These are phyloP conservation scores for Pseudogymnoascus sp. DNA, from an alignment of 2,329 filamentous ascomycete genomes.

Conservation along the genomic window DNA sequence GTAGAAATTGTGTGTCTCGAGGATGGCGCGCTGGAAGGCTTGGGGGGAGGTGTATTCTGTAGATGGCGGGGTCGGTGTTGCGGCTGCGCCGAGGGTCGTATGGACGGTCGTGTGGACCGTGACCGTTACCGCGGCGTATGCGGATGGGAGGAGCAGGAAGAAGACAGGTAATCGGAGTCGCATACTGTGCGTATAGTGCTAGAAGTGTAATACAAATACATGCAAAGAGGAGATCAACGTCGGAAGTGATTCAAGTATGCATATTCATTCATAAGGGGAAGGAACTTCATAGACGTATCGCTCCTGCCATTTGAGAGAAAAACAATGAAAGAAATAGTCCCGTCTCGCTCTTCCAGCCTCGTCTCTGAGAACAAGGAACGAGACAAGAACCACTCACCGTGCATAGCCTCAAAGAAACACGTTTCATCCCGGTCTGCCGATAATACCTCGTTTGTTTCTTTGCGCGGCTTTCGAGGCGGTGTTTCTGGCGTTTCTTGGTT, in stretches of 20 bases:
- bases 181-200: background rate
- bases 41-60: conserved; percentile 33
- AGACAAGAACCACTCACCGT: background rate
- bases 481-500: conserved; percentile 3
- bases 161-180: background rate
- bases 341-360: background rate
- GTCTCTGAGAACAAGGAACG: background rate
- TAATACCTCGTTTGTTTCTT: background rate
- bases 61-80: background rate
- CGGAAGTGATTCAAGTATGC: background rate
- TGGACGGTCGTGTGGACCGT: background rate
- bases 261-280: background rate
- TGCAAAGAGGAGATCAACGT: background rate
- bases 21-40: conserved; percentile 44
- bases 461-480: background rate
- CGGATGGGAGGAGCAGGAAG: background rate
- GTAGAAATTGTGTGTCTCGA: conserved; percentile 61
- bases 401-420: conserved; percentile 1
- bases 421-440: background rate
- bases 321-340: background rate
- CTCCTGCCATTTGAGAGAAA: background rate
- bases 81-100: background rate
- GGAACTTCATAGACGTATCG: background rate
- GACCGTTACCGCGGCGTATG: background rate
- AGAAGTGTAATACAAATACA: background rate